A percentile compares a stretch with the other conserved stretches of the same genome.
These are phyloP conservation scores for Ophiostoma ulmi DNA, from an alignment of 2,329 filamentous ascomycete species.

Conservation along the genomic window DNA sequence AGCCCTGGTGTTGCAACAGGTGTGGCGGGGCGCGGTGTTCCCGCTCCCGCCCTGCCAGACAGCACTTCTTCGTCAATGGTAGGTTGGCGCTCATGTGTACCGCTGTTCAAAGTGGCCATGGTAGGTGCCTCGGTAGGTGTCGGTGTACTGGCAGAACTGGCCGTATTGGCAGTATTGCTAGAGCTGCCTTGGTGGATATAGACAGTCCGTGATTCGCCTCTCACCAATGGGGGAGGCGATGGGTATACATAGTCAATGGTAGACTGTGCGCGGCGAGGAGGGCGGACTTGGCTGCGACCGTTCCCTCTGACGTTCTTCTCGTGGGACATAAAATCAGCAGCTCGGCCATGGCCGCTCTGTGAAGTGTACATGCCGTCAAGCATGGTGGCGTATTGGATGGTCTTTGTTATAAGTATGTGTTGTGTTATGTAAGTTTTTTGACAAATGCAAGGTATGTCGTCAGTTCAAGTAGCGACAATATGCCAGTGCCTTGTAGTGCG, in stretches of 20 bases:
- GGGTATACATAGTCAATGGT: slow-evolving; percentile 42
- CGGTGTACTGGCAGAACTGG: neutral
- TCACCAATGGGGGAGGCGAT: slow-evolving; percentile 27
- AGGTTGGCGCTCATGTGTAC: slow-evolving; percentile 20
- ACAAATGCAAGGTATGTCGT: neutral
- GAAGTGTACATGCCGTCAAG: neutral
- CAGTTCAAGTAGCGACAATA: neutral
- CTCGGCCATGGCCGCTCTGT: neutral
- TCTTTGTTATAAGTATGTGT: neutral
- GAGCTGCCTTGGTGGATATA: slow-evolving; percentile 20
- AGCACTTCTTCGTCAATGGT: slow-evolving; percentile 24
- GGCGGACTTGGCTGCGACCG: slow-evolving; percentile 34
- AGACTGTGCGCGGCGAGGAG: slow-evolving; percentile 45
- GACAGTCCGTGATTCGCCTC: slow-evolving; percentile 23
- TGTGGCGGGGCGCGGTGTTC: neutral
- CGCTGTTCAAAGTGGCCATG: neutral
- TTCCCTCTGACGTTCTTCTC: slow-evolving; percentile 27
- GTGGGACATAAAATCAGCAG: neutral
- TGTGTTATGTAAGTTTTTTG: neutral
- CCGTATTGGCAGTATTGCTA: neutral
- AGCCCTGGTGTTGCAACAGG: neutral
- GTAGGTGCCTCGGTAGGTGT: neutral
- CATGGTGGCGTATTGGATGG: neutral
- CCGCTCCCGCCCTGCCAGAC: neutral
- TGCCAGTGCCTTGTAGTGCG: neutral